Conservation (phyloP, 2,329 filamentous ascomycete genomes). For the Dichotomopilus funicola region DNA sequence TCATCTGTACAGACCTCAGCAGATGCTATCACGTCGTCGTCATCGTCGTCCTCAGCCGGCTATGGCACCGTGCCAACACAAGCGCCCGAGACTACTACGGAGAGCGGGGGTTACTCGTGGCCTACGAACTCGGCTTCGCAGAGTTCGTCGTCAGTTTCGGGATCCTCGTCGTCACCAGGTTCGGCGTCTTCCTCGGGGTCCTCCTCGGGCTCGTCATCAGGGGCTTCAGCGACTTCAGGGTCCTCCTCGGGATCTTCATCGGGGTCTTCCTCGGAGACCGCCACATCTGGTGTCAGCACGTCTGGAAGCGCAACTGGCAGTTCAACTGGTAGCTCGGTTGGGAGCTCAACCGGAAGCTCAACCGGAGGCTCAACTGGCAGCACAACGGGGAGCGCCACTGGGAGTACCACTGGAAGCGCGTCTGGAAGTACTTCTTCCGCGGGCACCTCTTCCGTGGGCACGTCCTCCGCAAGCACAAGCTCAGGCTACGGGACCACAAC, state of each 20-base stretch:
- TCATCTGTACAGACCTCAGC: background rate
- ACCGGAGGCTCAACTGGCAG: too few relatives aligned
- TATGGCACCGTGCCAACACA: conserved; percentile 3
- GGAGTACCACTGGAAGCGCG: background rate
- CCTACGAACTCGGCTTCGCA: too few relatives aligned
- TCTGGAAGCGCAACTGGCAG: background rate
- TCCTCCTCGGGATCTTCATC: background rate
- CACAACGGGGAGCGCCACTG: background rate
- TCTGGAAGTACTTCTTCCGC: background rate
- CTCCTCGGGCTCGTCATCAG: too few relatives aligned
- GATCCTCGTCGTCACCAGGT: too few relatives aligned
- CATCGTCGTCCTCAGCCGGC: conserved; percentile 10
- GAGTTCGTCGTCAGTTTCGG: too few relatives aligned
- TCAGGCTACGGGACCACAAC: conserved; percentile 1
- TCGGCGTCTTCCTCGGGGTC: too few relatives aligned
- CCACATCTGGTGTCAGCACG: background rate
- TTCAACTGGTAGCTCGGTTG: too few relatives aligned
- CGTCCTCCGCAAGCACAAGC: conserved; percentile 4
- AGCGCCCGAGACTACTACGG: background rate
- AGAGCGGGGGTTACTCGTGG: background rate
- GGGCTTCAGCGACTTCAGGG: background rate
- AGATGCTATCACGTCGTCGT: conserved; percentile 6
- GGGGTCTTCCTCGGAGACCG: background rate
- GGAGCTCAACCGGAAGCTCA: too few relatives aligned
- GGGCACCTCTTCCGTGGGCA: background rate